Base-by-base conservation (phyloP, 2,329 filamentous ascomycete species). In the Periconia macrospinosa region DNA sequence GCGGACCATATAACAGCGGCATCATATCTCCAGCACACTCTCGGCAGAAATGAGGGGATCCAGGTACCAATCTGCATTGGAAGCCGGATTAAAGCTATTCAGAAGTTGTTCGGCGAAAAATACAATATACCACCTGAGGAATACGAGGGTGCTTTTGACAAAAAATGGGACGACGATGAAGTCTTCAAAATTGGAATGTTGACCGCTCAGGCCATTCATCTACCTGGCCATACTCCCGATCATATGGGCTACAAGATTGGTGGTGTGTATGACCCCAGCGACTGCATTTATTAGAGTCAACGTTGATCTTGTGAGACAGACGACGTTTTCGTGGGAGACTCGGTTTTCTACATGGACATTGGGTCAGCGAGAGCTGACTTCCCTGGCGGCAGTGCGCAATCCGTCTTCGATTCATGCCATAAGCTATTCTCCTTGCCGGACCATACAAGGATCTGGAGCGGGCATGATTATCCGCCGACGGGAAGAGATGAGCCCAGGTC, bases 141-240 rank as follows among this genome's bases (percentile, higher is more conserved):
- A 50, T 76, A 78, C 2, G 55, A 73, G 0, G 60, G 62, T 1
- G 79, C 76, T 0, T 86, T 87, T 60, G 82, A 84, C 45, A 68
- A 75, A 6, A 70, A 84, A 1, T 83, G 83, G 40, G 68, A 79
- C 0, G 82, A 86, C 41, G 76, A 83, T 33, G 82, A 86, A 54
- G 54, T 54, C 0, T 85, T 87, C 56, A 17, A 58, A 0, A 75
- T 87, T 37, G 84, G 85, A 0, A 50, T 65, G 0, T 30, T 86
- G 14, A 62, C 57, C 1, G 80, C 70, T 0, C 72, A 65, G 2
- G 82, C 78, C 0, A 63, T 86, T 0, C 79, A 86, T 58, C 77
- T 87, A 0, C 83, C 84, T 0, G 84, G 84, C 0, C 83, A 87
- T 57, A 86, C 83, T 0, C 82, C 83, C 0, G 84, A 87, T 57